phyloP scores from a whole-genome alignment of 352 stramenopile species.

The Globisporangium camurandrum region DNA sequence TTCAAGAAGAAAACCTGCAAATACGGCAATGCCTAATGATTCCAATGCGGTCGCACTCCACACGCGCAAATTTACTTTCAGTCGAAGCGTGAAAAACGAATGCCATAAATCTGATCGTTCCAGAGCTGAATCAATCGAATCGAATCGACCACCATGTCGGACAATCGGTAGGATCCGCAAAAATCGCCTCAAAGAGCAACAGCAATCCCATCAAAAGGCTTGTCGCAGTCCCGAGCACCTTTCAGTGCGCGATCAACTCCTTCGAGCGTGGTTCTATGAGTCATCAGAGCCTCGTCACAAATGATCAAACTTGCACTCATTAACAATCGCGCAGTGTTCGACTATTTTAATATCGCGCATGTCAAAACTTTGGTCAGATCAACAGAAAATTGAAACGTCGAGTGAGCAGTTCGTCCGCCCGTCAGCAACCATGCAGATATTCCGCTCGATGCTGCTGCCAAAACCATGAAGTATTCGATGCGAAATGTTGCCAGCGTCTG shows the following conservation, averaged over 20 bases:
- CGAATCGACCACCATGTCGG: background rate
- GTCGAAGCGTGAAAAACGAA: background rate
- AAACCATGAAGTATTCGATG: constrained; percentile 10
- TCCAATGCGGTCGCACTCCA: background rate
- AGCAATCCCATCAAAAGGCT: constrained; percentile 20
- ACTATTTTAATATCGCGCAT: constrained; percentile 19
- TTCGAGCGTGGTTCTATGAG: constrained; percentile 12
- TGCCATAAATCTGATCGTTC: constrained; percentile 6
- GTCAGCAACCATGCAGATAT: constrained; percentile 22
- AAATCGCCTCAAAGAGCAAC: constrained; percentile 19
- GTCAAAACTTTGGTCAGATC: constrained; percentile 7
- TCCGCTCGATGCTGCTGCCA: constrained; percentile 22
- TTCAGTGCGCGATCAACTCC: constrained; percentile 16
- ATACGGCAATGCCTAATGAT: background rate
- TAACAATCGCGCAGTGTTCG: constrained; percentile 8
- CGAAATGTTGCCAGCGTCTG: constrained; percentile 19
- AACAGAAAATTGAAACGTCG: constrained; percentile 22
- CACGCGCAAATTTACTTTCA: background rate
- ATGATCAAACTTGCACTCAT: constrained; percentile 5
- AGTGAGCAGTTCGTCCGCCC: constrained; percentile 23
- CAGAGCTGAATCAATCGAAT: constrained; percentile 13
- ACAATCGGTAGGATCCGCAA: constrained; percentile 18
- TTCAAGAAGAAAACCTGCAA: background rate
- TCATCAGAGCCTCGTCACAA: constrained; percentile 13
- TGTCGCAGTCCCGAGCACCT: constrained; percentile 6